These are phyloP conservation scores for Seminavis robusta DNA, from an alignment of 108 stramenopile species.

Conservation along the genomic window DNA sequence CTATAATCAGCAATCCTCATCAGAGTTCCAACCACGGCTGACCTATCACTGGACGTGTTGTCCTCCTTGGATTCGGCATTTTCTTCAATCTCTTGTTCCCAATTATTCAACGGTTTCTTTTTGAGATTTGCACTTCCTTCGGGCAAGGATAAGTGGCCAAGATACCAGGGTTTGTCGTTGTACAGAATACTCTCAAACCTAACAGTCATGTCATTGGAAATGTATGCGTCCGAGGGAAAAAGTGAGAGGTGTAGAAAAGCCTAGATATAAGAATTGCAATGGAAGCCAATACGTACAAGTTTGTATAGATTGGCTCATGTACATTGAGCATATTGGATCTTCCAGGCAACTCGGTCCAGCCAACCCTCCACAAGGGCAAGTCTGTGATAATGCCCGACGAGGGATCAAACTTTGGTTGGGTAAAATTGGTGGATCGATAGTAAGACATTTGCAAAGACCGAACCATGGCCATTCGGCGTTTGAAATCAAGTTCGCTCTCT, in stretches of 20 bases:
- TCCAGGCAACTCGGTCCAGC: conserved; percentile 76
- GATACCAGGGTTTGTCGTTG: conserved; percentile 35
- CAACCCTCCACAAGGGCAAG: conserved; percentile 62
- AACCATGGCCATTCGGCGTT: conserved; percentile 29
- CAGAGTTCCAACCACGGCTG: conserved; percentile 54
- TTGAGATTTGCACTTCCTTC: conserved; percentile 8
- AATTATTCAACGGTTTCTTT: conserved; percentile 1
- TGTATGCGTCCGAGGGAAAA: no score
- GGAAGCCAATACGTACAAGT: no score
- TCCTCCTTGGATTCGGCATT: neutral
- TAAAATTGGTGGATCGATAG: conserved; percentile 15
- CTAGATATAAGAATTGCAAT: no score
- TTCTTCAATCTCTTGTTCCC: neutral
- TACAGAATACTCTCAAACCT: conserved; percentile 62
- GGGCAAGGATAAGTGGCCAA: conserved; percentile 66
- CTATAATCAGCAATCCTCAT: conserved; percentile 68
- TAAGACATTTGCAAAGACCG: conserved; percentile 33
- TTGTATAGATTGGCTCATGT: conserved; percentile 65
- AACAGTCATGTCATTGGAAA: no score
- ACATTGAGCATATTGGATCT: conserved; percentile 73
- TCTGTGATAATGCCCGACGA: conserved; percentile 40
- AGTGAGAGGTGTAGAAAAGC: no score
- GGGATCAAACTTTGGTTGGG: no score
- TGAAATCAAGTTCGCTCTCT: no score
- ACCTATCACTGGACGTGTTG: conserved; percentile 1